phyloP scores from a whole-genome alignment of 164 flowering plant species.

The Kingdonia uniflora region DNA sequence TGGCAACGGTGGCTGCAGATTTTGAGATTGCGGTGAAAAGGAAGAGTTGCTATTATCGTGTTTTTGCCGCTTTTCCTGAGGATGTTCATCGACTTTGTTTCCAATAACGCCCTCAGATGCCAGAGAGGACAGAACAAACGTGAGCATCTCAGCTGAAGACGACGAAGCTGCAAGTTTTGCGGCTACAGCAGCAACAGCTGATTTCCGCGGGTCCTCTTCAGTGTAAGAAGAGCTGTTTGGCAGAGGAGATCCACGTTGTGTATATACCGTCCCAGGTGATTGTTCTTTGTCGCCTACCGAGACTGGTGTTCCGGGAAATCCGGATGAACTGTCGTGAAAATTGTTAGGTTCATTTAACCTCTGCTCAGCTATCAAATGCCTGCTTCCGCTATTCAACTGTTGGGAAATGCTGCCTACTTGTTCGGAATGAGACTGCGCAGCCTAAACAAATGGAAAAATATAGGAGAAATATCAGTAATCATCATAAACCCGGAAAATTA shows the following conservation, averaged over 20 bases:
- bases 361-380: constrained; percentile 28
- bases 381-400: constrained; percentile 23
- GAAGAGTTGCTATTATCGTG: constrained; percentile 40
- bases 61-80: constrained; percentile 59
- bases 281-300: constrained; percentile 35
- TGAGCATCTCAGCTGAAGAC: constrained; percentile 91
- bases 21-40: constrained; percentile 34
- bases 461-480: not conserved
- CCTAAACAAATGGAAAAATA: constrained; percentile 24
- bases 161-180: constrained; percentile 85
- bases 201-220: constrained; percentile 58
- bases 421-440: constrained; percentile 47
- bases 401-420: constrained; percentile 33
- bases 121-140: constrained; percentile 76
- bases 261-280: constrained; percentile 32
- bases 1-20: constrained; percentile 29
- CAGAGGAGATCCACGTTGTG: constrained; percentile 24
- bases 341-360: constrained; percentile 29
- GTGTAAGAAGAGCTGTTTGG: constrained; percentile 21
- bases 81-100: constrained; percentile 36
- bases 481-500: too few species aligned
- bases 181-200: constrained; percentile 89
- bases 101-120: constrained; percentile 72
- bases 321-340: constrained; percentile 20
- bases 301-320: constrained; percentile 17